A percentile compares a stretch with the other conserved stretches of the same genome.
These are phyloP conservation scores for Warburgia ugandensis DNA, from an alignment of 164 flowering plant species.

Conservation along the genomic window DNA sequence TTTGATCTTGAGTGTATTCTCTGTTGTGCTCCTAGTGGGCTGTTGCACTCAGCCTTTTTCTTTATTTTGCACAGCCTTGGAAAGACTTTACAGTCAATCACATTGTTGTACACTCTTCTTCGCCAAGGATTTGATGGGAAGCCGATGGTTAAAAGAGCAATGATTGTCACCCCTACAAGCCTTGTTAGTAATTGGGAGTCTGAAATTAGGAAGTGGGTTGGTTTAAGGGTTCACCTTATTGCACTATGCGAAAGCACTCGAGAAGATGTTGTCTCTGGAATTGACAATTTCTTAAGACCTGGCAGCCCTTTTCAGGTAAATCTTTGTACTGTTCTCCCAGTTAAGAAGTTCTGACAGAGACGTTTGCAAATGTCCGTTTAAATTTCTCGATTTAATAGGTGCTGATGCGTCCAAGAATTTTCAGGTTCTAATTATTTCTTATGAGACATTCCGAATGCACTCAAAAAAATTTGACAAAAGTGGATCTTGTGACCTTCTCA, in stretches of 20 bases:
- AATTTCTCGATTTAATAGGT: background rate
- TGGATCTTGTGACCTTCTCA: conserved; percentile 91
- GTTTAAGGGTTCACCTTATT: conserved; percentile 71
- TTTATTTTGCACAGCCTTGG: conserved; percentile 62
- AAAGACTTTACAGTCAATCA: conserved; percentile 94
- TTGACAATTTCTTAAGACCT: conserved; percentile 58
- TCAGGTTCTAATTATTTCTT: conserved; percentile 92
- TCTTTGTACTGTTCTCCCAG: background rate
- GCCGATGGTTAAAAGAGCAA: conserved; percentile 87
- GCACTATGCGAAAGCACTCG: conserved; percentile 92
- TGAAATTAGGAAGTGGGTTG: conserved; percentile 94
- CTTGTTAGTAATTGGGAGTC: conserved; percentile 98
- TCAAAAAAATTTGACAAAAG: conserved; percentile 62
- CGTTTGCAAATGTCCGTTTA: background rate
- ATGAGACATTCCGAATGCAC: conserved; percentile 98
- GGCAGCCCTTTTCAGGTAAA: conserved; percentile 60
- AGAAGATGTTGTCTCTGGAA: conserved; percentile 81
- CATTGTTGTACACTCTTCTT: conserved; percentile 87
- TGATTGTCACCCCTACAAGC: conserved; percentile 95
- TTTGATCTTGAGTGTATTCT: too few relatives aligned
- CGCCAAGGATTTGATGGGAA: conserved; percentile 94
- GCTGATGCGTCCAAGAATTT: conserved; percentile 16
- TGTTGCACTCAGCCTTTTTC: background rate
- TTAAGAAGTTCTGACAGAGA: background rate
- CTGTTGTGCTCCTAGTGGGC: too few relatives aligned